Evolutionary conservation across 331 rosid genomes (phyloP), one percentile per base, ranked within the genome.

Genomic region (Acacia concinna): DNA sequence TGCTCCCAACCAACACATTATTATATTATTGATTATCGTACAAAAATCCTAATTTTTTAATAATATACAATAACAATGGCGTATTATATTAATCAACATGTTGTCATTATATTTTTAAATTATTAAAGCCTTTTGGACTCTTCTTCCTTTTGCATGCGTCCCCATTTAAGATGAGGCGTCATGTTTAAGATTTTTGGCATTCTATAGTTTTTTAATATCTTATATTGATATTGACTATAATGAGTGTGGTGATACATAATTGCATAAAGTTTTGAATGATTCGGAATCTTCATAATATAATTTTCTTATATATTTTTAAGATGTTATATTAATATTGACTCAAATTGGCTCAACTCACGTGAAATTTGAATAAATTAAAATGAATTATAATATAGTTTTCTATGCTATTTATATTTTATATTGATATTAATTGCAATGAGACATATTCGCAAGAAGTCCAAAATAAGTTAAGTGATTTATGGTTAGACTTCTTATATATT

Each of bases 31-130:
- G 9, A 43, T 32, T 51, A 5, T 4, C 15, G 35, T 43, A 8
- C 35, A 20, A 17, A 25, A 46, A 62, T 47, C 49, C 35, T 31
- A 38, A 32, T 51, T 27, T 40, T 44, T 38, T 68, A 9, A 15
- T 14, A 56, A 56, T 40, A 18, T 44, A 5, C 12, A 8, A 10
- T n/a, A 21, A 66, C 68, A 76, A 23, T 38, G 11, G 41, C 11
- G 41, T 32, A 38, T n/a, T 63, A 63, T 38, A 18, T 47, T 47
- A 49, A 23, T 72, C 23, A 49, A 47, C 17, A 14, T 44, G 13
- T 57, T 67, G 44, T 67, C 83, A 68, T 66, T 41, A 21, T 70
- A 35, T 51, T 63, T 38, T 71, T 35, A 40, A 20, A 78, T 4
- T 14, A 54, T 43, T 12, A n/a, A 25, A 12, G 2, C 25, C 8